Percentiles rank a stretch among this genome's conserved stretches.
Evolutionary conservation across 1,284 basidiomycete genomes (phyloP).

Genomic region (Cryptococcus sp.): DNA sequence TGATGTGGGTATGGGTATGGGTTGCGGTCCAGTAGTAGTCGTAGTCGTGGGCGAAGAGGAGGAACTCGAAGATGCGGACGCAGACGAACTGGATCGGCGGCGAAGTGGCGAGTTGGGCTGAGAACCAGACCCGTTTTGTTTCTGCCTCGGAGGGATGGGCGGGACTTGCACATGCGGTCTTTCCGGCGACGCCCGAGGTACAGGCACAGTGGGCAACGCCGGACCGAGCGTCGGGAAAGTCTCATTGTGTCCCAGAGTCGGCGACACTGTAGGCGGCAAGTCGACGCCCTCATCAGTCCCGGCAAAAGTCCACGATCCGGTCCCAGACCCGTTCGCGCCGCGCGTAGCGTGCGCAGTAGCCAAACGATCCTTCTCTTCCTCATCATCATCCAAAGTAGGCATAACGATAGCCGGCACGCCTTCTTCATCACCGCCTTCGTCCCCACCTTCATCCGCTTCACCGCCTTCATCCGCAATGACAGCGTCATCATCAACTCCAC

Average conservation of each 20-base stretch:
- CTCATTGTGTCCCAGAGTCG: conserved; percentile 15
- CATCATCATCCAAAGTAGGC: conserved; percentile 27
- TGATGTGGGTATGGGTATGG: conserved; percentile 12
- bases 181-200: not conserved
- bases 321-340: conserved; percentile 1
- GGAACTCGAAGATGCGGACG: conserved; percentile 1
- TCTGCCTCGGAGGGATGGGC: not conserved
- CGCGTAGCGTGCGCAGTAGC: conserved; percentile 4
- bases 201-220: not conserved
- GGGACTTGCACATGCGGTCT: not conserved
- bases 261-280: conserved; percentile 38
- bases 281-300: conserved; percentile 45
- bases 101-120: conserved; percentile 1
- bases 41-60: not conserved
- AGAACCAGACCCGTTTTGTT: not conserved
- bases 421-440: not conserved
- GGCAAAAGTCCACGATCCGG: conserved; percentile 38
- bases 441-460: conserved; percentile 16
- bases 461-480: conserved; percentile 1
- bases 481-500: conserved; percentile 1
- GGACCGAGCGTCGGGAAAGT: not conserved
- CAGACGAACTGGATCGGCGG: not conserved
- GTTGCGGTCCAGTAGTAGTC: not conserved
- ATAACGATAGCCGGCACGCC: conserved; percentile 23
- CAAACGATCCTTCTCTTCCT: conserved; percentile 19